These are phyloP conservation scores for Chaetomium tenue DNA, from an alignment of 495 filamentous ascomycete genomes.

Conservation along the genomic window DNA sequence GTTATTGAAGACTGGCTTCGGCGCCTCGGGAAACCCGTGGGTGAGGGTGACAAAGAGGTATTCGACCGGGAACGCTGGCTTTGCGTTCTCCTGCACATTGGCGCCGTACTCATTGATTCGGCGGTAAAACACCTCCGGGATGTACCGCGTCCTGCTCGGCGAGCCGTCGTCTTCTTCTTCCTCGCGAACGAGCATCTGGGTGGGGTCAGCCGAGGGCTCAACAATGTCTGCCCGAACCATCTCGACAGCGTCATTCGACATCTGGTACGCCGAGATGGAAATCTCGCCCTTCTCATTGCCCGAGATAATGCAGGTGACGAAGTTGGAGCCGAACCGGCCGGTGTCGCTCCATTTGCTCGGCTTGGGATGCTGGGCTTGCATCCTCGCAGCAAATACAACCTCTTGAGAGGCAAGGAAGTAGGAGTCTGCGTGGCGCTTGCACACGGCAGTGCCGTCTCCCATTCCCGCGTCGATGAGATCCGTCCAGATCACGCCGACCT, in stretches of 20 bases:
- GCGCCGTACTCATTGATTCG: conserved; percentile 94
- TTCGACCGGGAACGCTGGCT: conserved; percentile 92
- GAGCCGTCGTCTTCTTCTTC: conserved; percentile 80
- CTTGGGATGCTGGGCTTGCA: conserved; percentile 85
- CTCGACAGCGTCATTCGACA: conserved; percentile 89
- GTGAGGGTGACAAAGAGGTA: conserved; percentile 95
- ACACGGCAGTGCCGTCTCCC: conserved; percentile 79
- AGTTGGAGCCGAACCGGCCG: conserved; percentile 90
- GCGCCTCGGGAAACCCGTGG: conserved; percentile 85
- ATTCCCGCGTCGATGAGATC: conserved; percentile 81
- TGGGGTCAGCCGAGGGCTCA: conserved; percentile 89
- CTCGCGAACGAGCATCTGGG: conserved; percentile 88
- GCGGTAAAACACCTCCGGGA: conserved; percentile 96
- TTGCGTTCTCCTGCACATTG: conserved; percentile 95
- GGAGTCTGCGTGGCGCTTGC: conserved; percentile 94
- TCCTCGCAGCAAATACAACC: conserved; percentile 79
- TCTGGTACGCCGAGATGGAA: conserved; percentile 86
- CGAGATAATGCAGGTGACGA: conserved; percentile 92
- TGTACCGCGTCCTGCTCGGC: conserved; percentile 76
- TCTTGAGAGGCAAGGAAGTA: conserved; percentile 93
- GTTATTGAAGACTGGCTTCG: conserved; percentile 68
- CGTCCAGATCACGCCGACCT: conserved; percentile 93
- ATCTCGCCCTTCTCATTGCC: conserved; percentile 90
- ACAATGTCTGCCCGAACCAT: conserved; percentile 96
- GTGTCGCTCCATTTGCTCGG: conserved; percentile 96